phyloP scores from a whole-genome alignment of 2,329 filamentous ascomycete species.

The Talaromyces sp. region DNA sequence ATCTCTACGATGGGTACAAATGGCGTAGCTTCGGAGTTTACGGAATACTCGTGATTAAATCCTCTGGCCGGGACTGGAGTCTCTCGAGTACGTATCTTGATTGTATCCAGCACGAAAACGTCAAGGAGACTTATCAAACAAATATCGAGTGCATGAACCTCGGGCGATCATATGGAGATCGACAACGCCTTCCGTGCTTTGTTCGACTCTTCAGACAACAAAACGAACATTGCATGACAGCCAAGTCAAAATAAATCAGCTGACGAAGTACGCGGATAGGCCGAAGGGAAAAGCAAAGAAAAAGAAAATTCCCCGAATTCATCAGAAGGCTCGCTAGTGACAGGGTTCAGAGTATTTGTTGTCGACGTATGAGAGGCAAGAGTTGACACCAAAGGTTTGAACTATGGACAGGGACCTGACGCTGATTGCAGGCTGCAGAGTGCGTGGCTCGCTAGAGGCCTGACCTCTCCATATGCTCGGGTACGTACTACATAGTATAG shows the following conservation, averaged over 20 bases:
- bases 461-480: conserved; percentile 14
- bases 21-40: background rate
- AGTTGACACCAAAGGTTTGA: background rate
- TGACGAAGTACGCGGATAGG: background rate
- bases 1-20: background rate
- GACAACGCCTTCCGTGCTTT: conserved; percentile 4
- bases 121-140: background rate
- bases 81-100: background rate
- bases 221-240: conserved; percentile 3
- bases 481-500: no score
- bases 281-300: conserved; percentile 3
- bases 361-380: background rate
- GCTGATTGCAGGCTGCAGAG: background rate
- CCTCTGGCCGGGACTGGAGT: background rate
- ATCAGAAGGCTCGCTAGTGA: background rate
- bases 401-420: conserved; percentile 1
- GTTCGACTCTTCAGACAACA: background rate
- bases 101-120: background rate
- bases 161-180: conserved; percentile 8
- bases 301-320: conserved; percentile 14
- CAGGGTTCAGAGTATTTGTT: background rate
- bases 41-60: background rate
- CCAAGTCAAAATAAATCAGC: conserved; percentile 1
- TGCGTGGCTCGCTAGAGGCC: conserved; percentile 8
- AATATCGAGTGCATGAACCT: conserved; percentile 7